Base-by-base conservation (phyloP, 2,329 filamentous ascomycete genomes). In the Fusarium setosum region DNA sequence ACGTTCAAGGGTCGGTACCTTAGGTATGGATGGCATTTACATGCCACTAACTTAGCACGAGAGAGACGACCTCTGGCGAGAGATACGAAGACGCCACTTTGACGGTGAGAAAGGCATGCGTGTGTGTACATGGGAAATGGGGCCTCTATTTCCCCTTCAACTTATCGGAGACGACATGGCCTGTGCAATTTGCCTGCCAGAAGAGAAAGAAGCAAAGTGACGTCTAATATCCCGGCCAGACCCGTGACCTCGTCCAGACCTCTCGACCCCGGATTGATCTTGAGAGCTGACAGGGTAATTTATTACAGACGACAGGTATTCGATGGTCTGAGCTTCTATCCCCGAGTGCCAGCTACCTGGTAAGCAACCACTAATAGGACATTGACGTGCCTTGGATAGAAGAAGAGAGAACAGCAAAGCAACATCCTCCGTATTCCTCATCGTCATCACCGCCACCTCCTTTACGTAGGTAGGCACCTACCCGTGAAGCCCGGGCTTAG, bases 31-130 rank as follows among this genome's bases (percentile, higher is more conserved):
- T 29, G 26, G 8, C 26, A 29, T 41, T 38, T 56, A 26, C 31
- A 47, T 31, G 21, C 41, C 50, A 44, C 23, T n/a, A n/a, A n/a
- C n/a, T n/a, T 20, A 40, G 44, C 20, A n/a, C 23, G 23, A 15
- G 38, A 44, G 24, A 24, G 31, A 54, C 50, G 24, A 41, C 40
- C 21, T 54, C 50, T 53, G 50, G 54, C 31, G 48, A 61, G 55
- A 45, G 44, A 62, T 59, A 55, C 55, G 48, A 50, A 20, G 51
- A 23, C 61, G 61, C 63, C 61, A 59, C 62, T 56, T 45, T 61
- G 57, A 64, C 61, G 61, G 56, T 66, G 63, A 51, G 48, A 32
- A 54, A 44, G 49, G n/a, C n/a, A n/a, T n/a, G n/a, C n/a, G n/a
- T n/a, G n/a, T n/a, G n/a, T n/a, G n/a, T n/a, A n/a, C 6, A 44